Conservation (phyloP, 495 filamentous ascomycete genomes). For the Evernia prunastri region DNA sequence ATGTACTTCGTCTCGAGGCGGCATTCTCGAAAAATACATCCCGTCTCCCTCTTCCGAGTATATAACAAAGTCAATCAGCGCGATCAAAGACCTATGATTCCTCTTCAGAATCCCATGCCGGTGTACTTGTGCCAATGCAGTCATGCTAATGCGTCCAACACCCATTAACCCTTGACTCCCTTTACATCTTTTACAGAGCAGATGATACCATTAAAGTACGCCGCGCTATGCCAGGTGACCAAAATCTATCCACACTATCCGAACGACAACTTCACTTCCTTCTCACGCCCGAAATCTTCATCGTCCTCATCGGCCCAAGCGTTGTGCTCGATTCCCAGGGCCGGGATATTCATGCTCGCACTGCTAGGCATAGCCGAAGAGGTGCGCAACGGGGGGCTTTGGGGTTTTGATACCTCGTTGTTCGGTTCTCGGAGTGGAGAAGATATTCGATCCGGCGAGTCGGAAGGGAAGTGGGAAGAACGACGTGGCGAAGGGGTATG, state of each 20-base stretch:
- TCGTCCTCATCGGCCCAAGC: conserved; percentile 79
- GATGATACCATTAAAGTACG: conserved; percentile 4
- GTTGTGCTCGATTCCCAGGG: conserved; percentile 50
- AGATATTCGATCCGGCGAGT: conserved; percentile 9
- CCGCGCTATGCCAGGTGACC: conserved; percentile 17
- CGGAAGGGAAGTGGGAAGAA: conserved; percentile 2
- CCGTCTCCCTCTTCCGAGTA: neutral
- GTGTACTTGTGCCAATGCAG: neutral
- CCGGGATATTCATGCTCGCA: conserved; percentile 5
- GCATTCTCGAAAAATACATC: neutral
- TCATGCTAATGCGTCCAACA: neutral
- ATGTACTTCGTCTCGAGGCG: neutral
- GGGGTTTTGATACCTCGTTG: conserved; percentile 10
- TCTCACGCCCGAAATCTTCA: conserved; percentile 39
- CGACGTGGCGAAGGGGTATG: conserved; percentile 6
- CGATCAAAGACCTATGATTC: neutral
- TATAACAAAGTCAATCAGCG: neutral
- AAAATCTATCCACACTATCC: conserved; percentile 33
- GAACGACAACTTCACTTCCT: conserved; percentile 54
- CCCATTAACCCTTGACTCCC: neutral
- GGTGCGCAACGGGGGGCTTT: conserved; percentile 38
- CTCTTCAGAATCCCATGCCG: neutral
- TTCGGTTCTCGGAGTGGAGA: conserved; percentile 7
- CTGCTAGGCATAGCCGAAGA: conserved; percentile 35
- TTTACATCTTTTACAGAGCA: neutral